A percentile compares a stretch with the other conserved stretches of the same genome.
These are phyloP conservation scores for Malania oleifera DNA, from an alignment of 164 flowering plant species.

Conservation along the genomic window DNA sequence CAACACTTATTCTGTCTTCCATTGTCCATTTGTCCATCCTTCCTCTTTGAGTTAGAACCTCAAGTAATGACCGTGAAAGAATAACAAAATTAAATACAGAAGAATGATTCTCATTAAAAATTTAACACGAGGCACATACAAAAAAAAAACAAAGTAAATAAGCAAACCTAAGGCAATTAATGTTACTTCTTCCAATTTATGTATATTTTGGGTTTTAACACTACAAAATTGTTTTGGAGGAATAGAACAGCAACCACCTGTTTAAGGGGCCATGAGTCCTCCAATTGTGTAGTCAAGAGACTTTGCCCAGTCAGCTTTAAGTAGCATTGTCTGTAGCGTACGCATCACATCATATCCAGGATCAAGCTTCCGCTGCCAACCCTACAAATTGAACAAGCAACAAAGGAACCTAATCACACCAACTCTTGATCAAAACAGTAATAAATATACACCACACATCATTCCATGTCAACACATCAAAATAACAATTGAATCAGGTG, in stretches of 20 bases:
- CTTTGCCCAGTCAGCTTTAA: constrained; percentile 66
- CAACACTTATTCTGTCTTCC: too few species aligned
- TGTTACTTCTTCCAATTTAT: constrained; percentile 13
- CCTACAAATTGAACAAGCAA: constrained; percentile 27
- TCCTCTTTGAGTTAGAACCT: too few species aligned
- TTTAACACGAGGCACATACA: too few species aligned
- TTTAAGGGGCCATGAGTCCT: constrained; percentile 65
- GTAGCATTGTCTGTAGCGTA: constrained; percentile 53
- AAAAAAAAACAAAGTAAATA: constrained; percentile 1
- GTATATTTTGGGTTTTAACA: constrained; percentile 6
- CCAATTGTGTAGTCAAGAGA: constrained; percentile 67
- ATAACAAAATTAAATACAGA: too few species aligned
- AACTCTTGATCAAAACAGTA: too few species aligned
- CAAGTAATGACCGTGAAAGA: too few species aligned
- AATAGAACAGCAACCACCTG: constrained; percentile 5
- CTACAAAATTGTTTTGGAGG: constrained; percentile 25
- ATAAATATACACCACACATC: too few species aligned
- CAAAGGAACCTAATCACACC: too few species aligned
- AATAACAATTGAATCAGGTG: too few species aligned
- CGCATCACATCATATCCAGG: constrained; percentile 63
- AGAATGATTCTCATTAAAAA: too few species aligned
- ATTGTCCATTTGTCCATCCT: too few species aligned
- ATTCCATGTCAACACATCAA: too few species aligned
- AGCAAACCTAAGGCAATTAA: background rate
- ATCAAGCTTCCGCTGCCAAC: constrained; percentile 81